phyloP scores from a whole-genome alignment of 2,329 filamentous ascomycete species.

The Aspergillus texensis region DNA sequence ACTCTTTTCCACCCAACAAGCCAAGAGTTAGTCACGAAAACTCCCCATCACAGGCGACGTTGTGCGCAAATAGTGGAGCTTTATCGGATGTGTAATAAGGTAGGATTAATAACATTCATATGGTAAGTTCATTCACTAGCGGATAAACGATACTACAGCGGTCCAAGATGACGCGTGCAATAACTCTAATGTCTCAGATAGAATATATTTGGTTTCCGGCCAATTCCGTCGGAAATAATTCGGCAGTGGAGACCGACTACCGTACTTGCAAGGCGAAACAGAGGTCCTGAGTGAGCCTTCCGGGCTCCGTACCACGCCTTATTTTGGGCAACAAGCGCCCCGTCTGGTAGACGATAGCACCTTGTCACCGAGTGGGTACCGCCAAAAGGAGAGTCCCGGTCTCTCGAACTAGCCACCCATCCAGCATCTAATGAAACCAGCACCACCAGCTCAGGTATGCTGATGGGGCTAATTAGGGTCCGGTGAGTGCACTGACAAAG shows the following conservation, averaged over 20 bases:
- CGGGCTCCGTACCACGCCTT: background rate
- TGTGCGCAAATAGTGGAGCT: background rate
- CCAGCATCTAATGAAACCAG: background rate
- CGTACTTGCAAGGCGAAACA: background rate
- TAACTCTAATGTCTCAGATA: background rate
- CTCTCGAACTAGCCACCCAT: background rate
- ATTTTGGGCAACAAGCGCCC: background rate
- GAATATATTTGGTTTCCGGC: background rate
- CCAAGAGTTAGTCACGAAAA: too few species aligned
- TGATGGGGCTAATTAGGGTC: background rate
- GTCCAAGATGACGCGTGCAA: background rate
- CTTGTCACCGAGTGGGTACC: background rate
- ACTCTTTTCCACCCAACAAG: too few species aligned
- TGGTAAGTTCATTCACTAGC: background rate
- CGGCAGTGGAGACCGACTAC: background rate
- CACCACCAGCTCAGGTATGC: background rate
- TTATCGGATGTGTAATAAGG: background rate
- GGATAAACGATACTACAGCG: background rate
- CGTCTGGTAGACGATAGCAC: background rate
- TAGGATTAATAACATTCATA: background rate
- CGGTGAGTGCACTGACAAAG: background rate
- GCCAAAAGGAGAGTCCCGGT: background rate
- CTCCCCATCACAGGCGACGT: background rate
- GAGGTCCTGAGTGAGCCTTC: background rate
- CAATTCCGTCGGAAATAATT: conserved; percentile 2